These are phyloP conservation scores for Fragaria nilgerrensis DNA, from an alignment of 306 rosid species.

Conservation along the genomic window DNA sequence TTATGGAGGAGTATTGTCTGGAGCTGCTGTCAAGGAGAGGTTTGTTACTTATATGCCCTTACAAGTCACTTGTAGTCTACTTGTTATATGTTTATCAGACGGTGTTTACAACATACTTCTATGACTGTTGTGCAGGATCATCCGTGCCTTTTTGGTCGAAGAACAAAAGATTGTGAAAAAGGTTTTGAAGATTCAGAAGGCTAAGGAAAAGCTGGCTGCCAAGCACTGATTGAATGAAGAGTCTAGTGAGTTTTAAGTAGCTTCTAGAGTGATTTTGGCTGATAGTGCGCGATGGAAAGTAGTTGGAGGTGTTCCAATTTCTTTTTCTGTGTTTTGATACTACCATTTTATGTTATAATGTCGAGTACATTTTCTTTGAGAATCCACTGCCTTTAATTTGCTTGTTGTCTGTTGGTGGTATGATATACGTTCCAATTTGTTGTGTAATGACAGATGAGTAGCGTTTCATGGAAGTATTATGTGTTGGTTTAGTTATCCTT, in stretches of 20 bases:
- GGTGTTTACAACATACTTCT: neutral
- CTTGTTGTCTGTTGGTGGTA: neutral
- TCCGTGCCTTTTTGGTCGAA: conserved; percentile 83
- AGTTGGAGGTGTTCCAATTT: conserved; percentile 8
- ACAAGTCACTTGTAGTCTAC: neutral
- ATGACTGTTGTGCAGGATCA: conserved; percentile 42
- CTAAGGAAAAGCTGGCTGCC: conserved; percentile 69
- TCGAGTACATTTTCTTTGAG: conserved; percentile 8
- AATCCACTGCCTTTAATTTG: conserved; percentile 8
- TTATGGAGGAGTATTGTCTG: conserved; percentile 80
- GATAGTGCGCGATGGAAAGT: neutral
- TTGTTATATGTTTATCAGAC: neutral
- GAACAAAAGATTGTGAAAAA: conserved; percentile 93
- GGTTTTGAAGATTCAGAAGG: conserved; percentile 90
- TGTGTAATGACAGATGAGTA: neutral
- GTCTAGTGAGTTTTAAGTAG: conserved; percentile 6
- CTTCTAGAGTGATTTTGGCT: conserved; percentile 15
- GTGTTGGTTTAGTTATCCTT: neutral
- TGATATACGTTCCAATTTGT: neutral
- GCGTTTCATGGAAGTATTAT: neutral
- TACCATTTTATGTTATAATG: neutral
- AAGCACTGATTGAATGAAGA: conserved; percentile 35
- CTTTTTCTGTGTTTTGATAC: neutral
- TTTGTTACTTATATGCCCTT: conserved; percentile 1
- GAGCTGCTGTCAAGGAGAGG: conserved; percentile 85